Percentiles rank a stretch among this genome's conserved stretches.
Conservation (phyloP, 2,329 filamentous ascomycete species). For the Fusarium multiceps region DNA sequence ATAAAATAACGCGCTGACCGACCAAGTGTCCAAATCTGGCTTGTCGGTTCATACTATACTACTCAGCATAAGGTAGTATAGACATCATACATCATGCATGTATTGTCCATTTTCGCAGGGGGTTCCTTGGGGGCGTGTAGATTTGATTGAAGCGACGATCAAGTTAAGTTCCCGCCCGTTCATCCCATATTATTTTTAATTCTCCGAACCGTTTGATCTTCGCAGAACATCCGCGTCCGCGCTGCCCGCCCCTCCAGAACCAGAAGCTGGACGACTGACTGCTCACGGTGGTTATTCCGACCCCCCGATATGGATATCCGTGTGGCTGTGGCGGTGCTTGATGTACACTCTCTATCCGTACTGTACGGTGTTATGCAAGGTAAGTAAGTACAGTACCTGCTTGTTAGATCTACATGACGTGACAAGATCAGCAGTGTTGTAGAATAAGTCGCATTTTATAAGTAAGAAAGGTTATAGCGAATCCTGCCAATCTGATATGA, state of each 20-base stretch:
- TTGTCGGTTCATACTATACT: slow-evolving; percentile 8
- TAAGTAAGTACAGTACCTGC: not conserved
- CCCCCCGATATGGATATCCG: not conserved
- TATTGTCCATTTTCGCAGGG: slow-evolving; percentile 13
- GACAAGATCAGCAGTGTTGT: not conserved
- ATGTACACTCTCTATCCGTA: not conserved
- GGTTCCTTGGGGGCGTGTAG: slow-evolving; percentile 20
- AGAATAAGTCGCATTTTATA: not conserved
- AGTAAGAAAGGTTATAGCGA: not conserved
- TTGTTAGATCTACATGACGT: not conserved
- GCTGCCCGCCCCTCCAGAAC: slow-evolving; percentile 1
- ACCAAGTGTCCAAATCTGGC: slow-evolving; percentile 17
- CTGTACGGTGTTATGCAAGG: not conserved
- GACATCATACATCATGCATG: not conserved
- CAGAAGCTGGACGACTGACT: too few relatives aligned
- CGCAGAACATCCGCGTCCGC: not conserved
- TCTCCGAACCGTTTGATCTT: slow-evolving; percentile 11
- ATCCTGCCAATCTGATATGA: not conserved
- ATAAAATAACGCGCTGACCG: slow-evolving; percentile 13
- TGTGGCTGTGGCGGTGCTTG: not conserved
- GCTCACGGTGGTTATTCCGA: not conserved
- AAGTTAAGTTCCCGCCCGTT: not conserved
- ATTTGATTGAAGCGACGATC: not conserved
- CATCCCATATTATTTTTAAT: not conserved
- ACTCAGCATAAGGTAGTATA: not conserved